phyloP scores from a whole-genome alignment of 345 rosid species.

The Eucalyptus regnans region DNA sequence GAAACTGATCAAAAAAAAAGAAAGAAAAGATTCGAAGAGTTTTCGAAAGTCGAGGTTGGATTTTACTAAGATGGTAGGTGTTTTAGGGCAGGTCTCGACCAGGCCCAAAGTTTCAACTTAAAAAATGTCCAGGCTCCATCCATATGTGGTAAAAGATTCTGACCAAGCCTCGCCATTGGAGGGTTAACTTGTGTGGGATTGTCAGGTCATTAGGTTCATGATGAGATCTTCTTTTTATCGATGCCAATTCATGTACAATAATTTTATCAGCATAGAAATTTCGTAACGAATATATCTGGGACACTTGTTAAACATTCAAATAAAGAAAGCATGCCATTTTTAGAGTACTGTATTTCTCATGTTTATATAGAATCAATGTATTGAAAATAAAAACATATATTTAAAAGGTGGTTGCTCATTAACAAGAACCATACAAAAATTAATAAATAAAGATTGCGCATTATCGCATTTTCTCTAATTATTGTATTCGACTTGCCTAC shows the following conservation, averaged over 20 bases:
- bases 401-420: background rate
- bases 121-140: background rate
- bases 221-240: background rate
- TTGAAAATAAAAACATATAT: background rate
- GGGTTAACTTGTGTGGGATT: background rate
- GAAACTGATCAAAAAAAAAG: background rate
- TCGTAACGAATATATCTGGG: accelerated
- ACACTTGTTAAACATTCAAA: background rate
- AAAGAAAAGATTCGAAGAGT: background rate
- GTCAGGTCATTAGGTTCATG: background rate
- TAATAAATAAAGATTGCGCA: background rate
- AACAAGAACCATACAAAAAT: background rate
- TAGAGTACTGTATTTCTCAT: background rate
- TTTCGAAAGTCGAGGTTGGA: background rate
- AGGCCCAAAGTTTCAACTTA: background rate
- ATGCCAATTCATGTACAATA: background rate
- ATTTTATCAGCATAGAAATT: background rate
- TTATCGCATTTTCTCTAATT: background rate
- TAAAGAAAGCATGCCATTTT: background rate
- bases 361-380: background rate
- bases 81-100: accelerated
- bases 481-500: background rate
- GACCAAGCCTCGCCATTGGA: background rate
- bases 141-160: background rate
- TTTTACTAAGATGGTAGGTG: background rate